Evolutionary conservation across 139 green algal species (phyloP).

Genomic region (Edaphochlamys debaryana): DNA sequence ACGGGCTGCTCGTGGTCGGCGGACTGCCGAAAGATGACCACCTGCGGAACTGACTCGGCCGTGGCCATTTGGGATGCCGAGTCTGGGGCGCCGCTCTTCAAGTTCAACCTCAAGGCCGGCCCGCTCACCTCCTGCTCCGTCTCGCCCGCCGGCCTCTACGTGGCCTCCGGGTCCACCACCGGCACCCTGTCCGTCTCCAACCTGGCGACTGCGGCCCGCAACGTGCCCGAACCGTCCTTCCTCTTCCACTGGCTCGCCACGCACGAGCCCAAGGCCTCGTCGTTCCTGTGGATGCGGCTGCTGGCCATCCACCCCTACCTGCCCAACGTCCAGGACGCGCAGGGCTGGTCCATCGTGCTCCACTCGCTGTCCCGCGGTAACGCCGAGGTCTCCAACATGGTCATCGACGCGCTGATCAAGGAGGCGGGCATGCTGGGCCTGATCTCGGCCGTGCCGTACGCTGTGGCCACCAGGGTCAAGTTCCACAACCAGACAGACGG

Average conservation of each 20-base stretch:
- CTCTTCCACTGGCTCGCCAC: constrained; percentile 57
- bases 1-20: constrained; percentile 53
- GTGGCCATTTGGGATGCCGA: constrained; percentile 56
- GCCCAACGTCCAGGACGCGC: constrained; percentile 51
- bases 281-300: constrained; percentile 42
- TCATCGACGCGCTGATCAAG: constrained; percentile 40
- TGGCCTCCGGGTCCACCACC: constrained; percentile 2
- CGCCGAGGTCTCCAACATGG: constrained; percentile 45
- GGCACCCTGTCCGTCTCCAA: constrained; percentile 55
- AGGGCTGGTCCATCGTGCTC: constrained; percentile 55
- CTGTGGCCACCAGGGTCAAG: constrained; percentile 33
- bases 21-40: constrained; percentile 57
- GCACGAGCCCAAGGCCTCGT: constrained; percentile 40
- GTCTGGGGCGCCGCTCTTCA: constrained; percentile 47
- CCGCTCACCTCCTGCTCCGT: constrained; percentile 48
- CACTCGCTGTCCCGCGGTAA: constrained; percentile 54
- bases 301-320: constrained; percentile 41
- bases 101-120: constrained; percentile 50
- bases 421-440: constrained; percentile 41
- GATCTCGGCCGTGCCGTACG: constrained; percentile 54
- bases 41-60: constrained; percentile 42
- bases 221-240: constrained; percentile 55
- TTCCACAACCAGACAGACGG: constrained; percentile 24
- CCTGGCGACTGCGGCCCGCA: constrained; percentile 12
- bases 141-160: constrained; percentile 16